Conservation (phyloP, 2,329 filamentous ascomycete genomes). For the Ascochyta lentis region DNA sequence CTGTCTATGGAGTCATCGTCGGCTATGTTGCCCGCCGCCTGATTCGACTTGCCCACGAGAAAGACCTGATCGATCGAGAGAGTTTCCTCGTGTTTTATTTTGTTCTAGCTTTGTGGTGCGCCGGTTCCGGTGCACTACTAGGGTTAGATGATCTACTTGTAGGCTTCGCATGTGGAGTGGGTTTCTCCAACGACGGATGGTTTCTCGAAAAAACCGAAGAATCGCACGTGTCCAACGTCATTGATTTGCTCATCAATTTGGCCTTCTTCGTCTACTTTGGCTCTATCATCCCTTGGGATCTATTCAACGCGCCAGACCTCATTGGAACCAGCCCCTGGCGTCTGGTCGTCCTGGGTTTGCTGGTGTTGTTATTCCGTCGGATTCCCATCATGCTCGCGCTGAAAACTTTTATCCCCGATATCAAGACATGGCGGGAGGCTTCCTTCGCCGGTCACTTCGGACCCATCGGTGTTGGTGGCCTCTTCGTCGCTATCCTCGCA, state of each 20-base stretch:
- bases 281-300: constrained; percentile 94
- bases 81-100: constrained; percentile 99
- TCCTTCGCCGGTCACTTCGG: constrained; percentile 97
- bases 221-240: constrained; percentile 98
- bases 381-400: constrained; percentile 92
- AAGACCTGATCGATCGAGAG: constrained; percentile 89
- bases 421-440: constrained; percentile 98
- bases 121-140: constrained; percentile 87
- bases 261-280: constrained; percentile 98
- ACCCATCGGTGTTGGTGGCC: constrained; percentile 94
- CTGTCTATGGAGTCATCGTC: constrained; percentile 83
- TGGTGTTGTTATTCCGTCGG: constrained; percentile 94
- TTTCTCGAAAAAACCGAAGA: constrained; percentile 98
- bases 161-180: constrained; percentile 94
- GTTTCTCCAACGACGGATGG: constrained; percentile 99
- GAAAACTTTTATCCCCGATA: constrained; percentile 92
- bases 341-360: constrained; percentile 88
- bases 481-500: constrained; percentile 92
- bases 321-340: constrained; percentile 86
- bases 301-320: constrained; percentile 74
- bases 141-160: constrained; percentile 94
- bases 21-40: constrained; percentile 90
- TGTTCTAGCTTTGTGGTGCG: constrained; percentile 92
- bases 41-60: constrained; percentile 85
- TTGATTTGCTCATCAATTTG: constrained; percentile 95